Base-by-base conservation (phyloP, 2,329 filamentous ascomycete genomes). In the Ascomycota sp. region DNA sequence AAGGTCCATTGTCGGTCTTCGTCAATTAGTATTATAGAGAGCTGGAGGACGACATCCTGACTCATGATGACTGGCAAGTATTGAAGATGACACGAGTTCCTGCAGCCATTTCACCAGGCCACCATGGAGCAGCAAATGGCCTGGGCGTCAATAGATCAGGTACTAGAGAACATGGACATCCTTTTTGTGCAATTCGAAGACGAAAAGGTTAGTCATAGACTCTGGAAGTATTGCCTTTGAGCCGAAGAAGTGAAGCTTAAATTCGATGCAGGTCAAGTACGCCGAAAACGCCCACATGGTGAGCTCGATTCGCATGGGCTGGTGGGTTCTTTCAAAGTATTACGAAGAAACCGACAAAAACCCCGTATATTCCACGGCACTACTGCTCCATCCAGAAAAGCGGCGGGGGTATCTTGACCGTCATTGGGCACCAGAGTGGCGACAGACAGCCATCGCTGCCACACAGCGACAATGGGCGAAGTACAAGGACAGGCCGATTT, bases 351-450 rank as follows among this genome's bases (percentile, higher is more conserved):
- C n/a, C n/a, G 21, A 23, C 21, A 23, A 10, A 23, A 23, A 10
- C 21, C 21, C 21, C 10, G 10, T 23, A 7, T 23, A 23, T 23
- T 7, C 21, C 21, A 27, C 25, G 19, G 25, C 25, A 8, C 6
- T 27, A 15, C 8, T 27, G 25, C 25, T 27, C 9, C 12, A 27
- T 27, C 25, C 25, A 27, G 25, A 27, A n/a, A 27, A 27, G 25
- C 25, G 25, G 19, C 13, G 27, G 15, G 25, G 23, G 23, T 30
- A 30, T 12, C 29, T 30, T 25, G 29, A 30, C 23, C 29, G 29
- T 17, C 29, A 25, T 17, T 30, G 29, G 29, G 22, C 29, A 30
- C 15, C 10, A 8, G 29, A 30, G 19, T 29, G 21, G 28, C 9
- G 20, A 9, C 28, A 10, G 21, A 29, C 28, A 13, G 28, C 22